A percentile compares a stretch with the other conserved stretches of the same genome.
phyloP scores from a whole-genome alignment of 2,329 filamentous ascomycete species.

The Didymella arachidicola region DNA sequence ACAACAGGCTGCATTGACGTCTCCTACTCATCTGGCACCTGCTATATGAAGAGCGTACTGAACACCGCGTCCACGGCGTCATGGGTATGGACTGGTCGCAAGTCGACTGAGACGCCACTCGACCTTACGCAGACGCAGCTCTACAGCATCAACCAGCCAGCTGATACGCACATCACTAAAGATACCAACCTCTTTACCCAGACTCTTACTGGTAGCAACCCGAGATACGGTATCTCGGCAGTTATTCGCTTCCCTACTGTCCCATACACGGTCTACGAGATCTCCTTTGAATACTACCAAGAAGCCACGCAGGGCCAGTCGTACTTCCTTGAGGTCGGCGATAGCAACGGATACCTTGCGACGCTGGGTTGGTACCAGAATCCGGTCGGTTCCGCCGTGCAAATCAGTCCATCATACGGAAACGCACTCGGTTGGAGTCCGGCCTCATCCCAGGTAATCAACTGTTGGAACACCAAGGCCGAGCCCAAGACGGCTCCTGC shows the following conservation, averaged over 20 bases:
- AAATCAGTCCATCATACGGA: background rate
- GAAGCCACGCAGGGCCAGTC: background rate
- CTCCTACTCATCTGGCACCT: conserved; percentile 4
- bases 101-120: conserved; percentile 2
- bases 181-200: background rate
- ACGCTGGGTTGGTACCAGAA: background rate
- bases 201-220: background rate
- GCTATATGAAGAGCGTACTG: conserved; percentile 9
- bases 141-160: conserved; percentile 1
- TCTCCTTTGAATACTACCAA: conserved; percentile 8
- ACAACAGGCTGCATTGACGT: conserved; percentile 6
- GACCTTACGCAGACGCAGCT: conserved; percentile 5
- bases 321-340: conserved; percentile 3
- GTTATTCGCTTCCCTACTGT: conserved; percentile 1
- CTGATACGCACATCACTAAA: background rate
- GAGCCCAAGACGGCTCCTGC: background rate
- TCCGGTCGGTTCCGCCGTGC: background rate
- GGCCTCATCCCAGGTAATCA: background rate
- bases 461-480: background rate
- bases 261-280: conserved; percentile 1
- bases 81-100: conserved; percentile 11
- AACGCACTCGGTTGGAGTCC: background rate
- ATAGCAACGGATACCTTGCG: background rate
- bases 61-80: background rate
- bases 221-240: background rate